Evolutionary conservation across 495 filamentous ascomycete species (phyloP).

Genomic region (Evansstolkia leycettana): DNA sequence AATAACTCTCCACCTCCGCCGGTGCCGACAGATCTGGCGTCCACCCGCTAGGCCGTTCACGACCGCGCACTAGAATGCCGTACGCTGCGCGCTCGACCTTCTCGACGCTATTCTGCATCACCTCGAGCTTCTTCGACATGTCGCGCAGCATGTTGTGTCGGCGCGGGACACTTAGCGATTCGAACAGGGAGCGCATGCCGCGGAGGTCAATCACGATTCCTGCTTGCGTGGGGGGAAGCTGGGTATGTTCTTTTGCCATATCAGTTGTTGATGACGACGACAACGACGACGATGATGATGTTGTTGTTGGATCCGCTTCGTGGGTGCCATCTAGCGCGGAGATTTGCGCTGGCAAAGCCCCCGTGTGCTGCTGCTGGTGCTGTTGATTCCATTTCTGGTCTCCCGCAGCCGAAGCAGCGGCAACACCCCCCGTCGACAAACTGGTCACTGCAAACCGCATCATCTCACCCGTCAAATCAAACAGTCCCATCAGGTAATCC

Average conservation of each 20-base stretch:
- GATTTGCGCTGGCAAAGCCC: too few species aligned
- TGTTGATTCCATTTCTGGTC: background rate
- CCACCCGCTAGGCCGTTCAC: constrained; percentile 86
- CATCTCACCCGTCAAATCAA: constrained; percentile 86
- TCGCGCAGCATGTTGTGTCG: constrained; percentile 41
- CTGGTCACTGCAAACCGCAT: constrained; percentile 89
- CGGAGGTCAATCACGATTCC: constrained; percentile 63
- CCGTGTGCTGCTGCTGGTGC: constrained; percentile 8
- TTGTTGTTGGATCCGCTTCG: too few species aligned
- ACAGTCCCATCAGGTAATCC: constrained; percentile 85
- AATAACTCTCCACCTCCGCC: constrained; percentile 34
- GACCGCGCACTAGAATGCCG: constrained; percentile 71
- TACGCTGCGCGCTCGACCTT: constrained; percentile 91
- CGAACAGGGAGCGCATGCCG: constrained; percentile 57
- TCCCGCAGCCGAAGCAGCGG: too few species aligned
- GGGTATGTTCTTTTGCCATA: background rate
- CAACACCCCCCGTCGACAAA: constrained; percentile 18
- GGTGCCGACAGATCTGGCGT: constrained; percentile 60
- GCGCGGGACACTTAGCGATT: constrained; percentile 47
- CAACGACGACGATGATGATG: too few species aligned
- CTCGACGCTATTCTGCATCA: constrained; percentile 78
- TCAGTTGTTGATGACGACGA: too few species aligned
- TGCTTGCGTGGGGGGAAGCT: constrained; percentile 15
- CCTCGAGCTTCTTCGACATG: constrained; percentile 66
- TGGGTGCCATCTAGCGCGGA: too few species aligned